A percentile compares a stretch with the other conserved stretches of the same genome.
These are phyloP conservation scores for Rhodomyrtus psidioides DNA, from an alignment of 441 rosid species.

Conservation along the genomic window DNA sequence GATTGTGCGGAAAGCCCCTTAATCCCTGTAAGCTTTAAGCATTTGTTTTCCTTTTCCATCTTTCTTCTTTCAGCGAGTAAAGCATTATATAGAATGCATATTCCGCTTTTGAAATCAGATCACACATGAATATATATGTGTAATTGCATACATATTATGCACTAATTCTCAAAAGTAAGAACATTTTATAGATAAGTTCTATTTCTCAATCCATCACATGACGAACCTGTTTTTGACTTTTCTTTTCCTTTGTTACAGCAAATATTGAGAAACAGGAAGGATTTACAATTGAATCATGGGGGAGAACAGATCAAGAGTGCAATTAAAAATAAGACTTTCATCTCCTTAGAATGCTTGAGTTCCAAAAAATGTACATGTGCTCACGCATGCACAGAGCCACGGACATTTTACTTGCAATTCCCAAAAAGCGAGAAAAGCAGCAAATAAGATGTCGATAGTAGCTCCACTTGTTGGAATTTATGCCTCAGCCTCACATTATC, in stretches of 20 bases:
- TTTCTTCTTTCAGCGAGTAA: background rate
- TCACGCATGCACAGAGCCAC: background rate
- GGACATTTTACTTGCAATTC: background rate
- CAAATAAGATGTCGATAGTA: background rate
- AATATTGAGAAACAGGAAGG: background rate
- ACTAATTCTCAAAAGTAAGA: background rate
- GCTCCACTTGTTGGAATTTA: background rate
- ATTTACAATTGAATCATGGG: background rate
- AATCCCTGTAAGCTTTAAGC: slow-evolving; percentile 23
- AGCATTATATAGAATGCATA: background rate
- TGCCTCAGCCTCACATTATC: background rate
- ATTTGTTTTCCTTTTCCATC: background rate
- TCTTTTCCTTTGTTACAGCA: background rate
- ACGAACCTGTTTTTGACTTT: background rate
- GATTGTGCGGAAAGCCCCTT: slow-evolving; percentile 48
- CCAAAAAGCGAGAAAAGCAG: background rate
- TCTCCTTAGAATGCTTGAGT: background rate
- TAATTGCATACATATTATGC: background rate
- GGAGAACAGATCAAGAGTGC: background rate
- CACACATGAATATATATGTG: background rate
- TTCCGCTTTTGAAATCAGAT: background rate
- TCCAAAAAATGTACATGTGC: background rate
- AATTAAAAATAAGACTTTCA: background rate
- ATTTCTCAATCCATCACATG: background rate
- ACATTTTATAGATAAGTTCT: background rate